phyloP scores from a whole-genome alignment of 2,329 filamentous ascomycete genomes.

The Aspergillus japonicus region DNA sequence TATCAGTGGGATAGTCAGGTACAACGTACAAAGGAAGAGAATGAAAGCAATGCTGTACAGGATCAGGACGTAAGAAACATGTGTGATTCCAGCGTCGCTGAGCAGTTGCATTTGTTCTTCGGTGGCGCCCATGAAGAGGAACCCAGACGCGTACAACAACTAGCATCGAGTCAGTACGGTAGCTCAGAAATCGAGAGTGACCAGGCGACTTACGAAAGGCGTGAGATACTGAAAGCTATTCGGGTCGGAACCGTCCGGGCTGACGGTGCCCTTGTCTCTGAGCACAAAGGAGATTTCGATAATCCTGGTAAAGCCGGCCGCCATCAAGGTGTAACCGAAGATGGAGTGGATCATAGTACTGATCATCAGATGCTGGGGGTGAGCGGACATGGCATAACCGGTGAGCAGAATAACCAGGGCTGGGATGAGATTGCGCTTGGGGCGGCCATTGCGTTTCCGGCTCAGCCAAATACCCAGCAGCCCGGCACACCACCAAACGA shows the following conservation, averaged over 20 bases:
- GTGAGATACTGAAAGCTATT: constrained; percentile 73
- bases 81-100: constrained; percentile 70
- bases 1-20: neutral
- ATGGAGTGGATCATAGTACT: constrained; percentile 84
- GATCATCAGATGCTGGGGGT: constrained; percentile 78
- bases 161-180: constrained; percentile 41
- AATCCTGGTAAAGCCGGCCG: constrained; percentile 75
- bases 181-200: neutral
- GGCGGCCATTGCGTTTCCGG: constrained; percentile 74
- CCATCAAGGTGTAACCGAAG: constrained; percentile 96
- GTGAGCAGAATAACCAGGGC: constrained; percentile 88
- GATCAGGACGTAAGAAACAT: constrained; percentile 89
- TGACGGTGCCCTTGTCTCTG: constrained; percentile 65
- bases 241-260: constrained; percentile 66
- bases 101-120: constrained; percentile 92
- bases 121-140: constrained; percentile 96
- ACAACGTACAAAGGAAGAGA: constrained; percentile 72
- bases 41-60: constrained; percentile 88
- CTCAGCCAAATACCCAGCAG: constrained; percentile 91
- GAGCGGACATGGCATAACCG: constrained; percentile 91
- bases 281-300: constrained; percentile 90
- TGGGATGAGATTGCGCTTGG: constrained; percentile 90
- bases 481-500: constrained; percentile 96
- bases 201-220: constrained; percentile 61
- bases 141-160: constrained; percentile 88